phyloP scores from a whole-genome alignment of 108 stramenopile genomes.

The Poteriospumella lacustris region DNA sequence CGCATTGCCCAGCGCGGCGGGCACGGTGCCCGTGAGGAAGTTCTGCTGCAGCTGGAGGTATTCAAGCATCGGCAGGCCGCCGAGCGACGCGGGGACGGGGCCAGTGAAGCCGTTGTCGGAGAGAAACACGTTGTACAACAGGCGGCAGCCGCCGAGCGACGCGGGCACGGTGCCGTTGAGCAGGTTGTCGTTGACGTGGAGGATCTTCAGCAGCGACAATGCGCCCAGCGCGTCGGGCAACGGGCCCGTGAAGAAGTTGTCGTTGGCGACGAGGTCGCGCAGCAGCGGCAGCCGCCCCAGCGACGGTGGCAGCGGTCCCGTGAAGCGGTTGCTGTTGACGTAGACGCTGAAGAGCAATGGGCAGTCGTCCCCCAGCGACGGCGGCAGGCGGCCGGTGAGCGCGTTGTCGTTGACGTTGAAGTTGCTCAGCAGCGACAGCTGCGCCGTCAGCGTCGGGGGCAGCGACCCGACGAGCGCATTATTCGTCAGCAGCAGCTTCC shows the following conservation, averaged over 20 bases:
- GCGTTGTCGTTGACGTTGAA: neutral
- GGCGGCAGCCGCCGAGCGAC: neutral
- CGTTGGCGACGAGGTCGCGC: neutral
- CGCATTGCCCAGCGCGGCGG: too few species aligned
- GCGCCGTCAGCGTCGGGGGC: neutral
- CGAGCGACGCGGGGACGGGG: neutral
- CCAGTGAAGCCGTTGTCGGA: neutral
- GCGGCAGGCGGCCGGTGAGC: neutral
- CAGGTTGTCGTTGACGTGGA: neutral
- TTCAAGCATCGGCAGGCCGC: neutral
- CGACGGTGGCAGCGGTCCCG: neutral
- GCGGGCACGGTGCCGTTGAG: neutral
- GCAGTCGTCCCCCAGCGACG: neutral
- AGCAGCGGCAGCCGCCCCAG: neutral
- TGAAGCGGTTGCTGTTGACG: neutral
- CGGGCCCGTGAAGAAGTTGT: constrained; percentile 2
- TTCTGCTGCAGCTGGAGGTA: too few species aligned
- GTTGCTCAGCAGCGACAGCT: neutral
- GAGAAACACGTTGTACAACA: too few species aligned
- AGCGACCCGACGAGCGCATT: neutral
- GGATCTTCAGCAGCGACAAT: neutral
- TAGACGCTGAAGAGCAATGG: too few species aligned
- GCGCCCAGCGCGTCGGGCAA: neutral
- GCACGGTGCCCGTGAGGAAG: too few species aligned
- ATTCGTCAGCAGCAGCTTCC: neutral